Conservation (phyloP, 345 rosid species). For the Triadica sebifera region DNA sequence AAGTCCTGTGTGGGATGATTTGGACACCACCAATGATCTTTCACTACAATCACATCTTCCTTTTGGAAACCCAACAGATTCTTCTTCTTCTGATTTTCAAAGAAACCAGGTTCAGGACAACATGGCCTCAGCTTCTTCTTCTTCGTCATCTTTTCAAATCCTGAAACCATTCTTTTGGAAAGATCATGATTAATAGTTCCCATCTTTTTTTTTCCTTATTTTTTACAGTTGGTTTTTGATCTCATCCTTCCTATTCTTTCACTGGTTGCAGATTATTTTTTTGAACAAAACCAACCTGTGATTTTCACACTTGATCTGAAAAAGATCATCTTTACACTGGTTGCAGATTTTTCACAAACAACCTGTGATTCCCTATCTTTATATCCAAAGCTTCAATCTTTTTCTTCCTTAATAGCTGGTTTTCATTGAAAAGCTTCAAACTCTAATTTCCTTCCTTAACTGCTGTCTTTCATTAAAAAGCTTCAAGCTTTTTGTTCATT, state of each 20-base stretch:
- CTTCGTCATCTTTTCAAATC: conserved; percentile 41
- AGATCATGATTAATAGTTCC: conserved; percentile 39
- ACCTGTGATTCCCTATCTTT: conserved; percentile 24
- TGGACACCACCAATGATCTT: conserved; percentile 53
- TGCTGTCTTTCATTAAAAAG: conserved; percentile 1
- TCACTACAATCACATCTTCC: conserved; percentile 49
- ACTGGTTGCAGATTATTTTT: conserved; percentile 33
- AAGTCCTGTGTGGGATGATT: conserved; percentile 90
- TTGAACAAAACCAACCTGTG: conserved; percentile 18
- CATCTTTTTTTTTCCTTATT: background rate
- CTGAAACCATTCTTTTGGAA: conserved; percentile 65
- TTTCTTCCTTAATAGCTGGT: background rate
- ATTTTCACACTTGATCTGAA: conserved; percentile 1
- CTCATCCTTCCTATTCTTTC: conserved; percentile 4
- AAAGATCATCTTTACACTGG: conserved; percentile 22
- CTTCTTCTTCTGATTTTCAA: conserved; percentile 28
- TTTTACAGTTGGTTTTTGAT: background rate
- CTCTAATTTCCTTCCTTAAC: background rate
- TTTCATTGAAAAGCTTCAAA: background rate
- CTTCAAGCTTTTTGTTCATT: background rate
- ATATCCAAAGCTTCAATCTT: background rate
- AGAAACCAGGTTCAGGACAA: conserved; percentile 6
- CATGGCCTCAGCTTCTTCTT: conserved; percentile 36
- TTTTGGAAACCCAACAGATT: conserved; percentile 38
- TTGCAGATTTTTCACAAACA: conserved; percentile 44